phyloP scores from a whole-genome alignment of 371 early-diverging fungal genomes.

The Coemansia sp. region DNA sequence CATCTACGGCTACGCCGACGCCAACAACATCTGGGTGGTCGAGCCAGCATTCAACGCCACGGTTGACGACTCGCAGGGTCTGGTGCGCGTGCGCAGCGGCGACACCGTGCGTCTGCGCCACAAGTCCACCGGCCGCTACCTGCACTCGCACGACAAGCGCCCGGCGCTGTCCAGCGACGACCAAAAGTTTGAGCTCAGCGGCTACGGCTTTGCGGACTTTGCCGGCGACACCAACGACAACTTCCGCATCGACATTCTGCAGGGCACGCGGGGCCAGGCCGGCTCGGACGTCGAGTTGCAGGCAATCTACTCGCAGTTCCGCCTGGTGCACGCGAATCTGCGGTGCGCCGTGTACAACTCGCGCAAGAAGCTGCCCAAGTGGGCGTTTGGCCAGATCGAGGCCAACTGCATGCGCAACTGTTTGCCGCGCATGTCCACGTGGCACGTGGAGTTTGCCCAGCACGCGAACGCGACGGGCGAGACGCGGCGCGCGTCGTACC shows the following conservation, averaged over 20 bases:
- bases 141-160: conserved; percentile 88
- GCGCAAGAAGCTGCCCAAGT: conserved; percentile 82
- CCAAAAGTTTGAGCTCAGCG: conserved; percentile 81
- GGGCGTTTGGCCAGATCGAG: conserved; percentile 98
- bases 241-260: conserved; percentile 68
- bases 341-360: conserved; percentile 77
- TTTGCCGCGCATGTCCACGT: conserved; percentile 60
- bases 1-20: conserved; percentile 82
- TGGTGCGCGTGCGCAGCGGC: conserved; percentile 53
- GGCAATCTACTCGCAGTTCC: conserved; percentile 68
- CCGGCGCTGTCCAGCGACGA: conserved; percentile 83
- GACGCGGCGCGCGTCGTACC: conserved; percentile 30
- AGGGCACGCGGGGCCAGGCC: conserved; percentile 58
- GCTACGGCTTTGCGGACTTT: conserved; percentile 59
- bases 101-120: conserved; percentile 78
- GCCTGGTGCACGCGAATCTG: conserved; percentile 70
- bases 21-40: conserved; percentile 85
- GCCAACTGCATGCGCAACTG: conserved; percentile 77
- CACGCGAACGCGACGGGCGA: conserved; percentile 13
- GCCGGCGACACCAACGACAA: conserved; percentile 65
- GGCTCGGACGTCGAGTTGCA: conserved; percentile 56
- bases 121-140: conserved; percentile 61
- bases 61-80: conserved; percentile 32
- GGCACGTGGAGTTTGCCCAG: conserved; percentile 54
- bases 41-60: conserved; percentile 46